phyloP scores from a whole-genome alignment of 495 filamentous ascomycete species.

The Echria macrotheca region DNA sequence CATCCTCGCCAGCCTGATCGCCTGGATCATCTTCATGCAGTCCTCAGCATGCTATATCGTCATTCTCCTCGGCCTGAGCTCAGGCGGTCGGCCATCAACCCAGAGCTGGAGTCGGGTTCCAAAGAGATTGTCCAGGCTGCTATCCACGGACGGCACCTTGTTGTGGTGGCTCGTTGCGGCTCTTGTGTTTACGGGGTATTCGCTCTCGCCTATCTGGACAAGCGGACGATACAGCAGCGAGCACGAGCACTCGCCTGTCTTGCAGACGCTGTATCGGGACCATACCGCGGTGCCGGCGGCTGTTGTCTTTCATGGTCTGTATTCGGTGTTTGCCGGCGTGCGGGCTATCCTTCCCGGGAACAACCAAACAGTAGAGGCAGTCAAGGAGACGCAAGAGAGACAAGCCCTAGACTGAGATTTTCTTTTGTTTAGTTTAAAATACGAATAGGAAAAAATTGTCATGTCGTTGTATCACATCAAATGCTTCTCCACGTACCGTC shows the following conservation, averaged over 20 bases:
- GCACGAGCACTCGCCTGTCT: neutral
- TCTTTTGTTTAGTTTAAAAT: neutral
- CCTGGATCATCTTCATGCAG: neutral
- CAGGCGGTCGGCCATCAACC: too few relatives aligned
- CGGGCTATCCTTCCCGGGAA: neutral
- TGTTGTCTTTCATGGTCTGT: neutral
- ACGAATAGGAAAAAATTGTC: neutral
- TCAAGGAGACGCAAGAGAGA: neutral
- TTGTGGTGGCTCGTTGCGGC: neutral
- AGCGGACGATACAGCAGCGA: neutral
- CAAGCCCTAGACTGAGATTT: neutral
- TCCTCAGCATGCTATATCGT: neutral
- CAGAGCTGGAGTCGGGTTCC: too few relatives aligned
- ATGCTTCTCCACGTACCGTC: slow-evolving; percentile 50
- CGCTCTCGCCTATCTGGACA: neutral
- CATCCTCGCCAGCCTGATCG: neutral
- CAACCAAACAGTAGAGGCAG: neutral
- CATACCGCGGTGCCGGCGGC: neutral
- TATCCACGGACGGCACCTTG: neutral
- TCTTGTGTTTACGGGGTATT: neutral
- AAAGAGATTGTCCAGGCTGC: too few relatives aligned
- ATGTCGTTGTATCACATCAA: slow-evolving; percentile 9
- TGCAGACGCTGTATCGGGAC: neutral
- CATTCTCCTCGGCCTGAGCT: neutral
- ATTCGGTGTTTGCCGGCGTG: neutral